Evolutionary conservation across 2,329 filamentous ascomycete genomes (phyloP).

Genomic region (Penicillium sumatraense): DNA sequence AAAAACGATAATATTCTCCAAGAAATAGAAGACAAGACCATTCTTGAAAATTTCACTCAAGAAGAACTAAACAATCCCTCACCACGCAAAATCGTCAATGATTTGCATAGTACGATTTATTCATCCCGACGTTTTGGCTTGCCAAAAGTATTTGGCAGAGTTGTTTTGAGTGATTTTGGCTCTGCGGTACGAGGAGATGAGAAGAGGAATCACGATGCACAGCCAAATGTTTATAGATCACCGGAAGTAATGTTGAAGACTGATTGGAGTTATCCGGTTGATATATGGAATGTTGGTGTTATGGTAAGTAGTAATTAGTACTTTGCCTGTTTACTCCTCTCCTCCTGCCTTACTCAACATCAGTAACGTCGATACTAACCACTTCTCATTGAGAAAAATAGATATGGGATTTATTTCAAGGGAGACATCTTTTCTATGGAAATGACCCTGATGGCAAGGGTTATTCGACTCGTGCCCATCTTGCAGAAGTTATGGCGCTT

Average conservation of each 20-base stretch:
- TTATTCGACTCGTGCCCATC: slow-evolving; percentile 45
- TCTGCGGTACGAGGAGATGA: slow-evolving; percentile 42
- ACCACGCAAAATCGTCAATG: slow-evolving; percentile 27
- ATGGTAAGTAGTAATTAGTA: slow-evolving; percentile 48
- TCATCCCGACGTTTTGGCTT: slow-evolving; percentile 4
- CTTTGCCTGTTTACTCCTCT: background rate
- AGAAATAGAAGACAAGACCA: slow-evolving; percentile 40
- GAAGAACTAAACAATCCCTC: slow-evolving; percentile 43
- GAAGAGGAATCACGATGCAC: slow-evolving; percentile 48
- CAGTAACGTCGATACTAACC: background rate
- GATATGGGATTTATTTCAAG: slow-evolving; percentile 4
- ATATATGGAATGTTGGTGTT: slow-evolving; percentile 57
- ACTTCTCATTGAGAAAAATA: background rate
- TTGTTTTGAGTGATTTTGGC: slow-evolving; percentile 45
- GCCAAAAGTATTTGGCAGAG: slow-evolving; percentile 19
- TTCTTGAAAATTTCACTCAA: slow-evolving; percentile 40
- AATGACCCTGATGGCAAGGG: slow-evolving; percentile 42
- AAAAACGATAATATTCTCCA: slow-evolving; percentile 50
- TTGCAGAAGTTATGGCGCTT: slow-evolving; percentile 52
- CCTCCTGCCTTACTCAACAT: background rate
- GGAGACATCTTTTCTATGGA: slow-evolving; percentile 18
- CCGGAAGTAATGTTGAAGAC: slow-evolving; percentile 53
- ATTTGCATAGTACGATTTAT: slow-evolving; percentile 4
- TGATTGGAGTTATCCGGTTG: slow-evolving; percentile 52
- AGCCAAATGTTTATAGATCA: slow-evolving; percentile 42